Base-by-base conservation (phyloP, 2,329 filamentous ascomycete genomes). In the Sarocladiaceae sp. region DNA sequence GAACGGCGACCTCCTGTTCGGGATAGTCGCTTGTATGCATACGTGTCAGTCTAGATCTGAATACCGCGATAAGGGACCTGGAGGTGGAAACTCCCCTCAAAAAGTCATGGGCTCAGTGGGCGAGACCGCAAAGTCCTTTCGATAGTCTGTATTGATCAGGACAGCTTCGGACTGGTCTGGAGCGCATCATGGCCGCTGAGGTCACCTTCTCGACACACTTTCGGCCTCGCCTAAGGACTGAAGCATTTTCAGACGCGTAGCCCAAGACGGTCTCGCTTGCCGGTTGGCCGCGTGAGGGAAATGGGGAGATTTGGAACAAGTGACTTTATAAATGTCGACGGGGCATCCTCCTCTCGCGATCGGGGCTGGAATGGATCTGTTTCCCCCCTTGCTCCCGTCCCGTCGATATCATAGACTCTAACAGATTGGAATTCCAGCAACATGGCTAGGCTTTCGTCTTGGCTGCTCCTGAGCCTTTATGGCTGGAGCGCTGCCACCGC, bases 141-240 rank as follows among this genome's bases (percentile, higher is more conserved):
- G 13, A 44, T 44, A 44, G 40, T 44, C 40, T 44, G 40, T 7
- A 44, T 28, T 28, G 23, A 25, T 44, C 40, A 26, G 23, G 40
- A 26, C 17, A n/a, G 7, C 23, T 44, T 26, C 22, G 22, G 23
- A 5, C 22, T 44, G 40, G 40, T 44, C 40, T 44, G 40, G 40
- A 44, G 40, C 40, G 17, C 12, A 20, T 36, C n/a, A 8, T 36
- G 8, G 33, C 33, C 15, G 33, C 15, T 8, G 37, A 8, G 17
- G 11, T 40, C 8, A 40, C 37, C 23, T 31, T 8, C 28, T 31
- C 28, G 28, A 40, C 37, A 12, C 7, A 10, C 17, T 23, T 7
- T 40, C 37, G 37, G 37, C 17, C 37, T 40, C 37, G 37, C 37
- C 37, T 40, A 40, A n/a, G n/a, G 37, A 5, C 15, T 36, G 33